These are phyloP conservation scores for Pseudopediastrum boryanum DNA, from an alignment of 139 green algal genomes.

Conservation along the genomic window DNA sequence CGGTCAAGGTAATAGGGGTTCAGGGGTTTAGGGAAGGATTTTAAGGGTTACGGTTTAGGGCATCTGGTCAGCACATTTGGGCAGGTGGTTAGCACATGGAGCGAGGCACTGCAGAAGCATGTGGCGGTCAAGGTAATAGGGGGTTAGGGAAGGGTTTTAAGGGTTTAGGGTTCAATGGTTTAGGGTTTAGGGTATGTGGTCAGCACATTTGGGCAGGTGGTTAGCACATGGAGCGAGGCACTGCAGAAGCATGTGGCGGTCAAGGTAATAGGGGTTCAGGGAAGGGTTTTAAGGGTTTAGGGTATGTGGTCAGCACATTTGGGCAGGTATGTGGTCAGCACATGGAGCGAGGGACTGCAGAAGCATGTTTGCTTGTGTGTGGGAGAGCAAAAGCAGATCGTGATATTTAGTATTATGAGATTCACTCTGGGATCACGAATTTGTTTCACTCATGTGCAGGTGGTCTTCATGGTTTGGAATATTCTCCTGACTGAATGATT, in stretches of 20 bases:
- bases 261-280: conserved; percentile 69
- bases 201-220: conserved; percentile 98
- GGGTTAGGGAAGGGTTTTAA: too few relatives aligned
- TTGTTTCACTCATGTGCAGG: conserved; percentile 98
- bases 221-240: conserved; percentile 63
- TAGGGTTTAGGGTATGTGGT: too few relatives aligned
- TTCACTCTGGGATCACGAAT: too few relatives aligned
- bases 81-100: conserved; percentile 86
- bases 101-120: conserved; percentile 28
- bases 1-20: conserved; percentile 71
- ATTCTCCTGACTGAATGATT: too few relatives aligned
- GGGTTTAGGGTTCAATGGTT: too few relatives aligned
- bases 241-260: conserved; percentile 51
- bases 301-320: too few relatives aligned
- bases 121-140: conserved; percentile 74
- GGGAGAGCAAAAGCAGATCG: too few relatives aligned
- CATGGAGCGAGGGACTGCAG: conserved; percentile 46
- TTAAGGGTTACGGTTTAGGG: too few relatives aligned
- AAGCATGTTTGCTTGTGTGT: conserved; percentile 69
- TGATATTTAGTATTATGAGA: too few relatives aligned
- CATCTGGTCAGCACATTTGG: conserved; percentile 99
- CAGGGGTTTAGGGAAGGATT: too few relatives aligned
- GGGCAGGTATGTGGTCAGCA: conserved; percentile 93
- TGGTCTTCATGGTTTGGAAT: conserved; percentile 86
- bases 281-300: too few relatives aligned